Base-by-base conservation (phyloP, 2,329 filamentous ascomycete species). In the Coniochaeta hoffmannii region DNA sequence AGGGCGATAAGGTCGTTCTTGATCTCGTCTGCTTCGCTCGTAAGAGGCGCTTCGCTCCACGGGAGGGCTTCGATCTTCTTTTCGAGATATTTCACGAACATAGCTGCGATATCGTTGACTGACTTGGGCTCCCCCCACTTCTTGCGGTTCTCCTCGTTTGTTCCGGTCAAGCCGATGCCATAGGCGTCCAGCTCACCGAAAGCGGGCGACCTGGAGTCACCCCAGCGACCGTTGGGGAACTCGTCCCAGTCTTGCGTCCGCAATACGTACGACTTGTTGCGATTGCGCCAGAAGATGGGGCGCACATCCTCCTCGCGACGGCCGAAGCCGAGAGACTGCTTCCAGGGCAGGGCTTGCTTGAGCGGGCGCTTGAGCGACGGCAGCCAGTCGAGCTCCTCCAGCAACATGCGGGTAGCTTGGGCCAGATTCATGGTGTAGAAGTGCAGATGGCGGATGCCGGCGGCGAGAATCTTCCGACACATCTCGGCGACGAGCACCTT, bases 361-460 rank as follows among this genome's bases (percentile, higher is more conserved):
- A 91, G 77, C 3, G 92, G 90, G 30, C 87, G 86, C 59, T 88
- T 85, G 8, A 83, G 77, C 19, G 88, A 88, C 1, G 94, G 93
- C 52, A 90, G 81, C 72, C 96, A 83, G 54, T 86, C 79, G 24
- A 99, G 79, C 70, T 97, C 92, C 64, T 97, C 92, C 14, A 99
- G 81, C 24, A 99, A 85, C 87, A 97, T 92, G 64, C 88, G 87
- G 1, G 93, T 97, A 53, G 94, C 89, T 71, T 96, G 90, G 11
- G 91, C 93, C 19, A 99, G 80, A 73, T 99, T 99, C 94, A 99
- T 99, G 58, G 94, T 99, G 76, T 99, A 99, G 73, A 99, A 99
- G 72, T 99, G 94, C 61, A 99, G 73, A 68, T 97, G 91, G 60
- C 85, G 80, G 62, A 97, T 90, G 38, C 92, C 94, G 34, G 85